A percentile compares a stretch with the other conserved stretches of the same genome.
These are phyloP conservation scores for Exophiala viscosa DNA, from an alignment of 2,329 filamentous ascomycete species.

Conservation along the genomic window DNA sequence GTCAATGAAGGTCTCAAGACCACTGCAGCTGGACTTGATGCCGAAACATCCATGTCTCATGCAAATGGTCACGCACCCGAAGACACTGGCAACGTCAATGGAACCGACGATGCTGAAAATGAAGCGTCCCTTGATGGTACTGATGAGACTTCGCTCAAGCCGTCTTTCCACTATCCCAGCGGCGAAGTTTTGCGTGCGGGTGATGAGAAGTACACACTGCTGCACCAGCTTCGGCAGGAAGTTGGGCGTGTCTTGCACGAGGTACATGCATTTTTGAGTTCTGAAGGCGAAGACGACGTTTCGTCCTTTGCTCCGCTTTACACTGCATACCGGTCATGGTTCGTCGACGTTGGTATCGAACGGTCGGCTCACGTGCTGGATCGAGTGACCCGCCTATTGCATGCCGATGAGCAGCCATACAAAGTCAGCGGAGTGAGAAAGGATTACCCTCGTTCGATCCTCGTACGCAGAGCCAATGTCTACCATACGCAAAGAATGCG, in stretches of 20 bases:
- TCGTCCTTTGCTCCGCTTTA: slow-evolving; percentile 91
- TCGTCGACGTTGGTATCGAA: slow-evolving; percentile 95
- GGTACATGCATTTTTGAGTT: slow-evolving; percentile 77
- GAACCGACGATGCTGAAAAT: slow-evolving; percentile 38
- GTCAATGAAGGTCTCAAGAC: slow-evolving; percentile 54
- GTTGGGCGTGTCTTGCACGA: slow-evolving; percentile 76
- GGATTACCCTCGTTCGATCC: slow-evolving; percentile 83
- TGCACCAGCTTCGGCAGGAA: slow-evolving; percentile 76
- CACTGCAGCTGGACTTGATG: slow-evolving; percentile 38
- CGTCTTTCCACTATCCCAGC: slow-evolving; percentile 82
- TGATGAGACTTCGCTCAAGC: slow-evolving; percentile 63
- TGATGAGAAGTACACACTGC: slow-evolving; percentile 64
- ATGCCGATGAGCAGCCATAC: slow-evolving; percentile 84
- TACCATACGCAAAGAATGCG: slow-evolving; percentile 93
- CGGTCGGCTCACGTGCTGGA: slow-evolving; percentile 91
- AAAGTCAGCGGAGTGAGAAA: slow-evolving; percentile 92
- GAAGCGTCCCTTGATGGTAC: slow-evolving; percentile 54
- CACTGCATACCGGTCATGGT: slow-evolving; percentile 90
- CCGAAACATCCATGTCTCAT: slow-evolving; percentile 46
- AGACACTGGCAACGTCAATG: slow-evolving; percentile 31
- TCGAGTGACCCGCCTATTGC: slow-evolving; percentile 76
- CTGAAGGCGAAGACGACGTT: slow-evolving; percentile 90
- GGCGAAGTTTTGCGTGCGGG: slow-evolving; percentile 72
- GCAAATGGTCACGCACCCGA: slow-evolving; percentile 34
- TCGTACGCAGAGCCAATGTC: slow-evolving; percentile 87